A percentile compares a stretch with the other conserved stretches of the same genome.
Conservation (phyloP, 2,329 filamentous ascomycete genomes). For the Penicillium concentricum region DNA sequence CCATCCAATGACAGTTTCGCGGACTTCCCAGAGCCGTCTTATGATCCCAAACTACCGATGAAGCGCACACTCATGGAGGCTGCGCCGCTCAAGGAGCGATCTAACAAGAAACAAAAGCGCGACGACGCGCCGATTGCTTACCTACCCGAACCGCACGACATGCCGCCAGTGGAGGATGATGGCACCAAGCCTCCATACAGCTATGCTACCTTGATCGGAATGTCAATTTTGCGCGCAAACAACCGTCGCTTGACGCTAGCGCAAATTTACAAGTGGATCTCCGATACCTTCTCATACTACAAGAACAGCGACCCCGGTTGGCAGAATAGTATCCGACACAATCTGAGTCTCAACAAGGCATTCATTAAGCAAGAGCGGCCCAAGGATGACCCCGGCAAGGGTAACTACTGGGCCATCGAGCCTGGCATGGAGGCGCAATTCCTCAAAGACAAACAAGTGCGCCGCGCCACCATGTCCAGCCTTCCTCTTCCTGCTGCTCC, state of each 20-base stretch:
- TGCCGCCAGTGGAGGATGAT: conserved; percentile 78
- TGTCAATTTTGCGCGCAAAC: conserved; percentile 88
- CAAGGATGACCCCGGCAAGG: conserved; percentile 96
- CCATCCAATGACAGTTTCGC: conserved; percentile 46
- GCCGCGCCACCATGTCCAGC: conserved; percentile 47
- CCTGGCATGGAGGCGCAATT: conserved; percentile 87
- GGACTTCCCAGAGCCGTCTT: conserved; percentile 49
- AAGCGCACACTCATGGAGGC: conserved; percentile 70
- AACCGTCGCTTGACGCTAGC: conserved; percentile 81
- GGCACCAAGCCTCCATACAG: conserved; percentile 86
- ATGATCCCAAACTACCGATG: conserved; percentile 43
- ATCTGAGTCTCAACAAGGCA: conserved; percentile 93
- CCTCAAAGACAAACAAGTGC: conserved; percentile 75
- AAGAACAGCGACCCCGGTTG: conserved; percentile 80
- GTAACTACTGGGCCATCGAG: conserved; percentile 94
- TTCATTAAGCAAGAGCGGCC: conserved; percentile 94
- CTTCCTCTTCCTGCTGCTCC: conserved; percentile 39
- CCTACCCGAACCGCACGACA: conserved; percentile 72
- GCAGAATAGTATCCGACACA: conserved; percentile 99
- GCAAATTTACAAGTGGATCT: conserved; percentile 99
- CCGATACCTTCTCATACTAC: conserved; percentile 90
- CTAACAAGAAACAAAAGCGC: conserved; percentile 66
- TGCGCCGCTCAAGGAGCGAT: conserved; percentile 68
- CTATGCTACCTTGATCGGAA: conserved; percentile 92
- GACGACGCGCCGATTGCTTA: conserved; percentile 53